Base-by-base conservation (phyloP, 805 yeast genomes). In the Cyberlindnera meyerae region DNA sequence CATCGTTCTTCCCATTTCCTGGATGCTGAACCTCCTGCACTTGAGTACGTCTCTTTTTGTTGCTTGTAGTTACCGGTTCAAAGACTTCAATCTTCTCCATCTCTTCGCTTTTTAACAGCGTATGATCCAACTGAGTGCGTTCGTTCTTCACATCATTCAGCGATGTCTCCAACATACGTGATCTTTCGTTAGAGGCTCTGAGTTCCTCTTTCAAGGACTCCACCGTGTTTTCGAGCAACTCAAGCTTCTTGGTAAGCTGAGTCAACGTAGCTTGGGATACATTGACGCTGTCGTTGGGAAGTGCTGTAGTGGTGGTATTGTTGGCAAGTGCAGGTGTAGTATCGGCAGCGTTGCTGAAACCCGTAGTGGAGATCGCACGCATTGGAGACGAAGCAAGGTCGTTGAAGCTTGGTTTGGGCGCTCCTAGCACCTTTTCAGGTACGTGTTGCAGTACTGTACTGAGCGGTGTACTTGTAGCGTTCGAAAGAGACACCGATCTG, bases 161-260 rank as follows among this genome's bases (percentile, higher is more conserved):
- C 2, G 49, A 31, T 1, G 37, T 34, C 29, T 50, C 55, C 34
- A 48, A 15, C 18, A 32, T 33, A 17, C 34, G 31, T 1, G 53
- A 45, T 29, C 51, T 36, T 28, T 51, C 52, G 16, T 44, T 51
- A 8, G 52, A 40, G 13, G 33, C 33, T 26, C 29, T 42, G 14
- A 51, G 34, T 30, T 51, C 50, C 6, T 44, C 44, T 18, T 37
- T 39, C 18, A 51, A 32, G 3, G 50, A 43, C 21, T 44, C 45
- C 11, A 50, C 40, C 2, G 52, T 47, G 31, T 36, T 31, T 22
- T 52, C 52, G 11, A 50, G 39, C 6, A 25, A 26, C 8, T 40
- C 37, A 5, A 52, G 41, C 27, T 51, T 47, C 8, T 28, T 37
- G 11, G 41, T 45, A 18, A 52, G 33, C 8, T 40, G 34, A 13